Evolutionary conservation across 345 rosid species (phyloP).

Genomic region (Isatis tinctoria): DNA sequence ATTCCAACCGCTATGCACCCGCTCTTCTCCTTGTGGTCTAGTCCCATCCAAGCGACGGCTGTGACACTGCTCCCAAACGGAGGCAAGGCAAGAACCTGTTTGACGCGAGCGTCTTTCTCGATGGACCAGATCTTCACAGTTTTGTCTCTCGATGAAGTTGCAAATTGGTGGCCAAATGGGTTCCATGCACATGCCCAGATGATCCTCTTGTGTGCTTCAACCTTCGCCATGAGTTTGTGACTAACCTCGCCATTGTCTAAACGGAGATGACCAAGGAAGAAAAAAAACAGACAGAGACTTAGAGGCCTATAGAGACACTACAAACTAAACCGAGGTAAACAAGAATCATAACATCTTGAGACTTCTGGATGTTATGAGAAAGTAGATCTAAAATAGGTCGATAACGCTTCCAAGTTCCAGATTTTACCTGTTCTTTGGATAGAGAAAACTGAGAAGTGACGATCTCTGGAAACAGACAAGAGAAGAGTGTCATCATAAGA

Average conservation of each 20-base stretch:
- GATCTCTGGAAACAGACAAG: constrained; percentile 87
- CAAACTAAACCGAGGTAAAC: neutral
- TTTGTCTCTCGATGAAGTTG: constrained; percentile 93
- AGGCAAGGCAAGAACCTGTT: constrained; percentile 52
- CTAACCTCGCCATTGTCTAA: constrained; percentile 43
- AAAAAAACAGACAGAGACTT: neutral
- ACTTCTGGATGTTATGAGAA: neutral
- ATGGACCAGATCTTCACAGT: constrained; percentile 89
- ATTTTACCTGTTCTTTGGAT: constrained; percentile 55
- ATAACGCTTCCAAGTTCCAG: neutral
- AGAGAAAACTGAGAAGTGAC: constrained; percentile 84
- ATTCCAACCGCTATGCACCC: constrained; percentile 77
- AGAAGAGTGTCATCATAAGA: constrained; percentile 73
- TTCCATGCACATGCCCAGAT: constrained; percentile 99
- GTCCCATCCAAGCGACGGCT: constrained; percentile 75
- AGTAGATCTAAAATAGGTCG: neutral
- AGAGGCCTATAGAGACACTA: neutral
- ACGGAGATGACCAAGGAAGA: neutral
- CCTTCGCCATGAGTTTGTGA: constrained; percentile 58
- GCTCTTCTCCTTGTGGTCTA: constrained; percentile 43
- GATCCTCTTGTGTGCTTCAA: constrained; percentile 92
- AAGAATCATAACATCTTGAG: neutral
- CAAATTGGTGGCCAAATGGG: constrained; percentile 80
- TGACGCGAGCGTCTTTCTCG: constrained; percentile 42
- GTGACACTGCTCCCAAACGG: constrained; percentile 76